Evolutionary conservation across 2,329 filamentous ascomycete genomes (phyloP), one percentile per base, ranked within the genome.

Genomic region (Colletotrichum spaethianum): DNA sequence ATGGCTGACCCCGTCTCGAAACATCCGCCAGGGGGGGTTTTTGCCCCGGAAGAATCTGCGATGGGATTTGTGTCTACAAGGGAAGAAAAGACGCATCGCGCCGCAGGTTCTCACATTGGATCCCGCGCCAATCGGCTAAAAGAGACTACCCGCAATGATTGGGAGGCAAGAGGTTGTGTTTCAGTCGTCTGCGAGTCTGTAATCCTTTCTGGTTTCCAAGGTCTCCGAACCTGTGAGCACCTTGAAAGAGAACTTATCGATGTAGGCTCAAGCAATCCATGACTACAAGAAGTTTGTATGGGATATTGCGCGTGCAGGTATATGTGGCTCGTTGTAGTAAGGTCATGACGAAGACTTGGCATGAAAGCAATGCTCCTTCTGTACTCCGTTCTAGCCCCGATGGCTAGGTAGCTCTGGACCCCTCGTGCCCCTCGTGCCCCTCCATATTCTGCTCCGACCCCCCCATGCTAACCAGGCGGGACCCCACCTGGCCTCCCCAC

Each of bases 351-450:
- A 14, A 52, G 33, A 36, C 33, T 36, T 36, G 1, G 33, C 33
- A 36, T 36, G 8, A 31, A 7, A 52, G 11, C 16, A 16, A 11
- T 7, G 8, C 11, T 23, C 23, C 16, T 26, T 26, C 16, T 31
- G 6, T 9, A 26, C 57, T 33, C 57, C 5, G 42, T 61, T 23
- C 28, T n/a, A 36, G 31, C 42, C 28, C 31, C 28, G 28, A 61
- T 61, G 40, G 57, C 6, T 33, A n/a, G 20, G 20, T 46, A 5
- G 50, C 50, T 33, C 50, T 33, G 28, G 26, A 36, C 40, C 56
- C 56, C 40, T 71, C 50, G 63, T 57, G 50, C 40, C 56, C 56
- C 40, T 71, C 50, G 63, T 57, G 50, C 50, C 63, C 63, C 46
- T 71, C 68, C 68, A 26, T 53, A 40, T 42, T 20, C 48, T 60